These are phyloP conservation scores for Thelonectria olida DNA, from an alignment of 2,329 filamentous ascomycete species.

Conservation along the genomic window DNA sequence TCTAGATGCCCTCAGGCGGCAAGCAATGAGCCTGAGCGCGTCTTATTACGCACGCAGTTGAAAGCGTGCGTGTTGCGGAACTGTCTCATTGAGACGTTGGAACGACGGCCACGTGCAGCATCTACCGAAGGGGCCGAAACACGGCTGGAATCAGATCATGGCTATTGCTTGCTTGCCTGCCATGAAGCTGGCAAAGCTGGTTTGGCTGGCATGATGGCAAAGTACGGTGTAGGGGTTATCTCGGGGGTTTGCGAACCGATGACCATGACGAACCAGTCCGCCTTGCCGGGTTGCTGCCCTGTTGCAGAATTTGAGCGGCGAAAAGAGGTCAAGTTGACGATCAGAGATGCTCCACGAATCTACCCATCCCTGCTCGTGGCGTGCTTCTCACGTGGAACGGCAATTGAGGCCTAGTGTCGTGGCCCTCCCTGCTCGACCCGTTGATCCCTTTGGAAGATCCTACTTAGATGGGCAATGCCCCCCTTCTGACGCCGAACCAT, in stretches of 20 bases:
- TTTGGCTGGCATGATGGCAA: slow-evolving; percentile 8
- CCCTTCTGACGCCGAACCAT: not conserved
- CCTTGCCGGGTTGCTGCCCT: slow-evolving; percentile 6
- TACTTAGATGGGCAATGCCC: slow-evolving; percentile 11
- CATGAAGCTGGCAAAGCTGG: not conserved
- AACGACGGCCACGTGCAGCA: slow-evolving; percentile 15
- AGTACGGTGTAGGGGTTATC: slow-evolving; percentile 19
- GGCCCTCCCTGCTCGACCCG: slow-evolving; percentile 15
- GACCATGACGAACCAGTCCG: slow-evolving; percentile 11
- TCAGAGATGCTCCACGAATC: slow-evolving; percentile 15
- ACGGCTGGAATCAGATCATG: slow-evolving; percentile 15
- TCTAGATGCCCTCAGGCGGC: not conserved
- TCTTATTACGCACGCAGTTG: not conserved
- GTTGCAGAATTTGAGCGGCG: slow-evolving; percentile 7
- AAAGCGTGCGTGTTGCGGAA: not conserved
- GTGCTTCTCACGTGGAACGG: slow-evolving; percentile 29
- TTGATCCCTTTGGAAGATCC: slow-evolving; percentile 15
- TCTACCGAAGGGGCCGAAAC: slow-evolving; percentile 14
- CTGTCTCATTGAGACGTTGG: slow-evolving; percentile 15
- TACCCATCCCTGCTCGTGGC: slow-evolving; percentile 24
- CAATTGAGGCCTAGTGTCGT: slow-evolving; percentile 24
- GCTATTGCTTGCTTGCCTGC: not conserved
- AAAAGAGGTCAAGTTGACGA: slow-evolving; percentile 18
- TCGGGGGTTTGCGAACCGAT: not conserved
- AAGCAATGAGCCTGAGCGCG: not conserved